Percentiles rank a stretch among this genome's conserved stretches.
Conservation (phyloP, 768 basidiomycete genomes). For the Amanita pallidorosea region DNA sequence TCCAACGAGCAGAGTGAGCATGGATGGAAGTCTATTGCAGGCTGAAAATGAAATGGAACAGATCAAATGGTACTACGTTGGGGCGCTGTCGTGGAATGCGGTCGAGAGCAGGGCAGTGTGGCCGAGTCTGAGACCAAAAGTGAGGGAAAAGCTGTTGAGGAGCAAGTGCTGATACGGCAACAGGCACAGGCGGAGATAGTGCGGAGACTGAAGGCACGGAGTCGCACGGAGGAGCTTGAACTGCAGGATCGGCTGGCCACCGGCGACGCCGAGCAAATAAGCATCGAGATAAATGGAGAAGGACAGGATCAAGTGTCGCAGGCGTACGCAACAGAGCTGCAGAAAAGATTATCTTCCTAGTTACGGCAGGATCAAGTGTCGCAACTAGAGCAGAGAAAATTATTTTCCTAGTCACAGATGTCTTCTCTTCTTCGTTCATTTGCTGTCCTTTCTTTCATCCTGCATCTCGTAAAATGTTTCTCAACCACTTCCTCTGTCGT, state of each 20-base stretch:
- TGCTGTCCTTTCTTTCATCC: not conserved
- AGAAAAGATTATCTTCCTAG: not conserved
- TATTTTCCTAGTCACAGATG: not conserved
- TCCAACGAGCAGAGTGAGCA: slow-evolving; percentile 31
- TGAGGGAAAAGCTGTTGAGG: slow-evolving; percentile 12
- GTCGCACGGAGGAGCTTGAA: slow-evolving; percentile 19
- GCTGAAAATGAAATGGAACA: slow-evolving; percentile 10
- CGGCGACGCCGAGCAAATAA: slow-evolving; percentile 34
- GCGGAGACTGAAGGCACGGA: slow-evolving; percentile 24
- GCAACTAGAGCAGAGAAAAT: not conserved
- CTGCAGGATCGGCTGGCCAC: slow-evolving; percentile 26
- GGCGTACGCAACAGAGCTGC: slow-evolving; percentile 1
- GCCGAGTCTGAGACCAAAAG: slow-evolving; percentile 25
- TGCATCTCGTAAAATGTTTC: not conserved
- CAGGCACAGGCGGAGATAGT: slow-evolving; percentile 22
- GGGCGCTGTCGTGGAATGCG: slow-evolving; percentile 33
- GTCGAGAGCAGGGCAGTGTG: slow-evolving; percentile 23
- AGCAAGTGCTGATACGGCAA: slow-evolving; percentile 4
- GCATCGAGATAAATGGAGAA: slow-evolving; percentile 21
- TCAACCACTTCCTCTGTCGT: not conserved
- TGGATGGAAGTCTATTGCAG: not conserved
- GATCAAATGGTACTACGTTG: slow-evolving; percentile 42
- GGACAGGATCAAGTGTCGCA: slow-evolving; percentile 4
- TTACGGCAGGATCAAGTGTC: not conserved
- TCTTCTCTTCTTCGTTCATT: not conserved